Evolutionary conservation across 176 grass and related monocot species (phyloP).

Genomic region (Oryza officinalis): DNA sequence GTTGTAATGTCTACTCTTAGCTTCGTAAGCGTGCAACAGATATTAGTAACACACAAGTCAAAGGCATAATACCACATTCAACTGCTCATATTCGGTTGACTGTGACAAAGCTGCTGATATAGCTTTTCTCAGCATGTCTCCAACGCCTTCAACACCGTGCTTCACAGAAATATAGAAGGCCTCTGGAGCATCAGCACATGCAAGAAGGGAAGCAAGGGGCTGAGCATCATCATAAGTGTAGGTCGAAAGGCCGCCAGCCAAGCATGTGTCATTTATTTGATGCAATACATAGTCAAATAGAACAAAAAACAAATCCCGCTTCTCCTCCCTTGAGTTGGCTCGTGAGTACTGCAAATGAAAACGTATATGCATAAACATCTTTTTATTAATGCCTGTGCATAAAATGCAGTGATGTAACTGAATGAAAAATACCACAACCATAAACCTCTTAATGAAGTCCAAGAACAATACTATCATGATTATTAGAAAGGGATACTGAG

Average conservation of each 20-base stretch:
- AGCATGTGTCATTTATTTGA: conserved; percentile 89
- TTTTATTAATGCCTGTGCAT: conserved; percentile 20
- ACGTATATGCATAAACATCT: conserved; percentile 22
- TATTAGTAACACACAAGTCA: conserved; percentile 14
- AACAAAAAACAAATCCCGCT: conserved; percentile 82
- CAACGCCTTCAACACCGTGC: conserved; percentile 78
- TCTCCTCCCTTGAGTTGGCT: conserved; percentile 89
- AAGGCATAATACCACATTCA: conserved; percentile 59
- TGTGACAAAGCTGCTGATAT: conserved; percentile 76
- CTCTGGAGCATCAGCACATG: conserved; percentile 81
- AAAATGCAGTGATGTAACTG: conserved; percentile 12
- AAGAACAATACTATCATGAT: conserved; percentile 23
- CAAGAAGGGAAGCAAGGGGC: conserved; percentile 80
- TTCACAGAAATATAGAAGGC: conserved; percentile 91
- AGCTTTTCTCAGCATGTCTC: conserved; percentile 85
- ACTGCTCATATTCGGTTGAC: conserved; percentile 70
- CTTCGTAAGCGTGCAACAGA: conserved; percentile 20
- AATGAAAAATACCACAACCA: conserved; percentile 5
- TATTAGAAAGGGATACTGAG: neutral
- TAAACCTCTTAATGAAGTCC: neutral
- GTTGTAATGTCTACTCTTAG: conserved; percentile 4
- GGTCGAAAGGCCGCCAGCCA: conserved; percentile 63
- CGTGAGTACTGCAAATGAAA: conserved; percentile 81
- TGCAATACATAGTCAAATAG: conserved; percentile 88
- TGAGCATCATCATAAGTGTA: conserved; percentile 84